Evolutionary conservation across 2,329 filamentous ascomycete species (phyloP).

Genomic region (Cercospora sesami): DNA sequence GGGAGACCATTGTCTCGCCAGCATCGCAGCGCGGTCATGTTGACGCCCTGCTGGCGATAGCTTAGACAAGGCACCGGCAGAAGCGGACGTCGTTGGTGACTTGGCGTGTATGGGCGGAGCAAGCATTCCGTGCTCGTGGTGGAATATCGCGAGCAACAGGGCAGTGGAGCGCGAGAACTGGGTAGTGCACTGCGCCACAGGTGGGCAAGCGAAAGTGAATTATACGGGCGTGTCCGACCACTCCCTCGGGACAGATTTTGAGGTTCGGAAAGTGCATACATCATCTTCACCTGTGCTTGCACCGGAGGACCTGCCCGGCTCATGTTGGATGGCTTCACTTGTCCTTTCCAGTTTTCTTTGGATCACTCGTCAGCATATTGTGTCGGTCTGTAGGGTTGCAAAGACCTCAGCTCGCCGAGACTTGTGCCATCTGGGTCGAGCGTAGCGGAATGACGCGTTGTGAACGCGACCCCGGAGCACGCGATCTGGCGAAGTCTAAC

Average conservation of each 20-base stretch:
- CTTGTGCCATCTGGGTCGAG: conserved; percentile 1
- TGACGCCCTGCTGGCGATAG: neutral
- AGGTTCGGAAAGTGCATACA: neutral
- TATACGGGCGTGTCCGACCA: conserved; percentile 13
- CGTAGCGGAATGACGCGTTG: conserved; percentile 9
- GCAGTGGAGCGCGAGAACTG: conserved; percentile 15
- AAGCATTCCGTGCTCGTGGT: conserved; percentile 10
- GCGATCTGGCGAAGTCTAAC: conserved; percentile 14
- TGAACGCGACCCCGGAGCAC: conserved; percentile 15
- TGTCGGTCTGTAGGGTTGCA: neutral
- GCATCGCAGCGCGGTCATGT: conserved; percentile 3
- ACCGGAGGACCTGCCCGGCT: neutral
- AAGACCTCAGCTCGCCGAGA: neutral
- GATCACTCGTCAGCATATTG: neutral
- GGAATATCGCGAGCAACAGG: conserved; percentile 7
- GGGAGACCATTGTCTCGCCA: conserved; percentile 6
- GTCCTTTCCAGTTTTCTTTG: neutral
- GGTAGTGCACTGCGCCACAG: conserved; percentile 15
- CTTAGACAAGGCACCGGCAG: conserved; percentile 4
- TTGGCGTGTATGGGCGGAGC: conserved; percentile 10
- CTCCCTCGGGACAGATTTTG: conserved; percentile 1
- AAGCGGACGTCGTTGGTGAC: conserved; percentile 1
- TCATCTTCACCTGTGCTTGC: neutral
- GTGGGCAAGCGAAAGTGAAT: conserved; percentile 14
- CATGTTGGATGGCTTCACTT: neutral